phyloP scores from a whole-genome alignment of 2,329 filamentous ascomycete genomes.

The Alternaria sp. region DNA sequence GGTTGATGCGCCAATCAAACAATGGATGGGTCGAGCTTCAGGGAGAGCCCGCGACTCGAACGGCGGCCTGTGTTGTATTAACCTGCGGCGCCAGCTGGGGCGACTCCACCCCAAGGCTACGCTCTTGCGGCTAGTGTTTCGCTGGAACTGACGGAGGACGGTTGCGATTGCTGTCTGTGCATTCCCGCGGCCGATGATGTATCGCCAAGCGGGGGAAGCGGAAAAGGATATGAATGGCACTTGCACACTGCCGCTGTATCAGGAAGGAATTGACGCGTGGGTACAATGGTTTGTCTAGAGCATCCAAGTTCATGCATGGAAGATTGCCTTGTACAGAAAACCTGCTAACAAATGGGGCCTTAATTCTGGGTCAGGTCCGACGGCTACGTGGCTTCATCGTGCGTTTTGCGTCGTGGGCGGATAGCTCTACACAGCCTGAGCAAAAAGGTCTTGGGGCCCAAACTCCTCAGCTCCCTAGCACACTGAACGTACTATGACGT shows the following conservation, averaged over 20 bases:
- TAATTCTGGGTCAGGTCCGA: neutral
- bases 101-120: constrained; percentile 7
- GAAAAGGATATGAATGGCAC: constrained; percentile 10
- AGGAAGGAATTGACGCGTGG: constrained; percentile 12
- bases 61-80: constrained; percentile 1
- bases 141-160: constrained; percentile 13
- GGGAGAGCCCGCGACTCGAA: constrained; percentile 7
- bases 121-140: constrained; percentile 12
- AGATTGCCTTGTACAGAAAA: constrained; percentile 12
- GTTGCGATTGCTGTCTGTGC: constrained; percentile 19
- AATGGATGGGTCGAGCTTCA: constrained; percentile 4
- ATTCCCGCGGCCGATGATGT: constrained; percentile 21
- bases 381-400: constrained; percentile 24
- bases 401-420: neutral
- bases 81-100: constrained; percentile 4
- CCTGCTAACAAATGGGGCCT: neutral
- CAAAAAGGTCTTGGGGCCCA: neutral
- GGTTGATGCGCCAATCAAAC: constrained; percentile 5
- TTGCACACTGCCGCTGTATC: constrained; percentile 3
- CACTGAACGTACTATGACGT: neutral
- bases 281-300: constrained; percentile 8
- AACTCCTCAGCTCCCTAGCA: neutral
- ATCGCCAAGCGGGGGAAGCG: constrained; percentile 28
- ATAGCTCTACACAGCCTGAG: neutral
- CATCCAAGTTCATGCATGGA: constrained; percentile 16